Evolutionary conservation across 306 rosid genomes (phyloP).

Genomic region (Morella rubra): DNA sequence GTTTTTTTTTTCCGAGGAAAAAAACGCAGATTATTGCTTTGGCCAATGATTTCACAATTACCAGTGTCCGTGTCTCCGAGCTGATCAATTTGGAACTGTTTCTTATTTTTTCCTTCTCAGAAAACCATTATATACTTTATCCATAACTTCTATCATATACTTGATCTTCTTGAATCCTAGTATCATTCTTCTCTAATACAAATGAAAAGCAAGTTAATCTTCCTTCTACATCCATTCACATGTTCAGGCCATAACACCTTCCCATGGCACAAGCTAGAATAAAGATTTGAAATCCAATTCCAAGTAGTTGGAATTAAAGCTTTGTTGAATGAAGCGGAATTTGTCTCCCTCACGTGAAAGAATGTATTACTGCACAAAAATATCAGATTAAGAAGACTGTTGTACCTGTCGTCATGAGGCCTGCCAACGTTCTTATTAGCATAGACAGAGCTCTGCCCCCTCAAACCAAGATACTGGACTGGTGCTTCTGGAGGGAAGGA

Average conservation of each 20-base stretch:
- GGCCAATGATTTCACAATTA: neutral
- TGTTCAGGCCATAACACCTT: neutral
- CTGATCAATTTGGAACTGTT: neutral
- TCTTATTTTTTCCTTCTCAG: neutral
- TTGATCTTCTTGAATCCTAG: neutral
- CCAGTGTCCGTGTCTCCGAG: neutral
- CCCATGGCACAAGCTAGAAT: neutral
- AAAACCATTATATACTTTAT: neutral
- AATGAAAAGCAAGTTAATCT: neutral
- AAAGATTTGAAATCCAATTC: neutral
- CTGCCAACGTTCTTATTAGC: constrained; percentile 37
- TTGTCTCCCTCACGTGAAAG: constrained; percentile 17
- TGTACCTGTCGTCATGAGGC: constrained; percentile 69
- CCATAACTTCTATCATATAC: neutral
- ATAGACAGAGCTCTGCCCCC: constrained; percentile 44
- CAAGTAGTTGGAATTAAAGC: neutral
- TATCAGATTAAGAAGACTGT: constrained; percentile 15
- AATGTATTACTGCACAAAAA: constrained; percentile 11
- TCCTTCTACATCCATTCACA: neutral
- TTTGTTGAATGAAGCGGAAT: neutral
- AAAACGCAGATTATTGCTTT: neutral
- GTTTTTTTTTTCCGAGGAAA: neutral
- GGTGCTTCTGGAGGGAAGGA: constrained; percentile 49
- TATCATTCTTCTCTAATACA: neutral
- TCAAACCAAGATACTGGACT: constrained; percentile 37